Conservation (phyloP, 108 stramenopile genomes). For the Skeletonema grethae region DNA sequence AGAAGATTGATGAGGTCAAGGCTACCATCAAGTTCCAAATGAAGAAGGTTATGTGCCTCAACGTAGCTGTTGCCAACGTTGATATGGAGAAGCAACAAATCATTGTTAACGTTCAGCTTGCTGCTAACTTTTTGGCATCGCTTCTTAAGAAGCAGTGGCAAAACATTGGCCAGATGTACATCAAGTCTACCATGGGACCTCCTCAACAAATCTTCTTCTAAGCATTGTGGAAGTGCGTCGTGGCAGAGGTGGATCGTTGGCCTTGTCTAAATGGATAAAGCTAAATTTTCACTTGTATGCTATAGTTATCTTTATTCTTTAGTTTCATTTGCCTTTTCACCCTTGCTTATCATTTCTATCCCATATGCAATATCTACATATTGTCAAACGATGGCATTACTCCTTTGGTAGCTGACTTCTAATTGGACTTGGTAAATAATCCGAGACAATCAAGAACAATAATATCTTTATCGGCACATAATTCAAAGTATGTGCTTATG, state of each 20-base stretch:
- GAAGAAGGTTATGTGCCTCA: conserved; percentile 99
- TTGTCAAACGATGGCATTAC: too few species aligned
- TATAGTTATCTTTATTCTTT: background rate
- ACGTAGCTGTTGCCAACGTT: conserved; percentile 97
- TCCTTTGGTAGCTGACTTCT: background rate
- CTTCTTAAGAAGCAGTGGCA: conserved; percentile 99
- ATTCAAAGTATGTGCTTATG: too few species aligned
- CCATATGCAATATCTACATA: too few species aligned
- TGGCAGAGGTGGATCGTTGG: conserved; percentile 6
- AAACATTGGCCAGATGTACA: conserved; percentile 98
- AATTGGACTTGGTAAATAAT: background rate
- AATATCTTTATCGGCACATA: too few species aligned
- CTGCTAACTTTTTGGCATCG: conserved; percentile 98
- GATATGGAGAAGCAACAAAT: conserved; percentile 91
- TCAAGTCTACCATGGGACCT: conserved; percentile 99
- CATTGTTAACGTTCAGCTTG: conserved; percentile 95
- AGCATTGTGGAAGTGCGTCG: conserved; percentile 12
- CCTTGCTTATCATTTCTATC: too few species aligned
- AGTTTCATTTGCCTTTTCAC: too few species aligned
- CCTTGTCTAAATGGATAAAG: conserved; percentile 18
- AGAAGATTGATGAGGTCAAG: conserved; percentile 98
- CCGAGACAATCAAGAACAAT: too few species aligned
- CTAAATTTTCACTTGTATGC: background rate
- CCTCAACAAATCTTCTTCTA: conserved; percentile 99
- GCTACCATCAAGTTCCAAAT: conserved; percentile 99